These are phyloP conservation scores for Diplodia intermedia DNA, from an alignment of 2,329 filamentous ascomycete genomes.

Conservation along the genomic window DNA sequence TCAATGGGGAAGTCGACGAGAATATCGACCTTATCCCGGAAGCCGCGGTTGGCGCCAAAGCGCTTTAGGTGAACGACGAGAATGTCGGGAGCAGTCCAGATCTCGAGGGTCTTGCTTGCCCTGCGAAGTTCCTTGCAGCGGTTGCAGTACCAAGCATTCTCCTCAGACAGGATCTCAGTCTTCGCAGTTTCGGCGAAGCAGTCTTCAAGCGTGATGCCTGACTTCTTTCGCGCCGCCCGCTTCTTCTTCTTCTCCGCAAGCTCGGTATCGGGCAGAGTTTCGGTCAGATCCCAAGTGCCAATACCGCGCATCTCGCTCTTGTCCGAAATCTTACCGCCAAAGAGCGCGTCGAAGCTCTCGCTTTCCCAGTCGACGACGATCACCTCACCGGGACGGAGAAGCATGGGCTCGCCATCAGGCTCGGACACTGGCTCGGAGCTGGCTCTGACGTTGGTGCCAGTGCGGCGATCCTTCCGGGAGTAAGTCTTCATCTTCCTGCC, in stretches of 20 bases:
- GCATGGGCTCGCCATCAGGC: constrained; percentile 60
- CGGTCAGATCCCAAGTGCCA: constrained; percentile 64
- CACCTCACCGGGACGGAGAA: constrained; percentile 82
- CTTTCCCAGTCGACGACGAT: constrained; percentile 86
- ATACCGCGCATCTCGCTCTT: constrained; percentile 64
- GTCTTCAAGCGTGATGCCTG: constrained; percentile 84
- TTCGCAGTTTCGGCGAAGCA: constrained; percentile 95
- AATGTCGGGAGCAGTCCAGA: constrained; percentile 97
- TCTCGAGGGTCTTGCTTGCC: constrained; percentile 93
- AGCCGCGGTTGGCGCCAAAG: constrained; percentile 82
- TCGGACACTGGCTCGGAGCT: constrained; percentile 41
- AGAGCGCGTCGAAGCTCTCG: constrained; percentile 73
- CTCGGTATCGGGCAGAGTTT: constrained; percentile 63
- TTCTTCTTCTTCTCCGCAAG: constrained; percentile 68
- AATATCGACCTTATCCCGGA: constrained; percentile 90
- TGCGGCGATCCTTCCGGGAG: constrained; percentile 39
- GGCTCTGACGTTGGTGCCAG: constrained; percentile 9
- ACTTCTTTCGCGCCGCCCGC: constrained; percentile 70
- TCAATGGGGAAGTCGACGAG: constrained; percentile 91
- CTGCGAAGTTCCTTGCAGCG: constrained; percentile 92
- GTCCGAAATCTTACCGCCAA: constrained; percentile 56
- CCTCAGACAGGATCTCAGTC: constrained; percentile 89
- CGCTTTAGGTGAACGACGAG: constrained; percentile 94
- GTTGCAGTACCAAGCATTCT: constrained; percentile 97
- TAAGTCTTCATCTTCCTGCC: constrained; percentile 42